Evolutionary conservation across 495 filamentous ascomycete species (phyloP), one percentile per base, ranked within the genome.

Genomic region (Aspergillus ellipticus): DNA sequence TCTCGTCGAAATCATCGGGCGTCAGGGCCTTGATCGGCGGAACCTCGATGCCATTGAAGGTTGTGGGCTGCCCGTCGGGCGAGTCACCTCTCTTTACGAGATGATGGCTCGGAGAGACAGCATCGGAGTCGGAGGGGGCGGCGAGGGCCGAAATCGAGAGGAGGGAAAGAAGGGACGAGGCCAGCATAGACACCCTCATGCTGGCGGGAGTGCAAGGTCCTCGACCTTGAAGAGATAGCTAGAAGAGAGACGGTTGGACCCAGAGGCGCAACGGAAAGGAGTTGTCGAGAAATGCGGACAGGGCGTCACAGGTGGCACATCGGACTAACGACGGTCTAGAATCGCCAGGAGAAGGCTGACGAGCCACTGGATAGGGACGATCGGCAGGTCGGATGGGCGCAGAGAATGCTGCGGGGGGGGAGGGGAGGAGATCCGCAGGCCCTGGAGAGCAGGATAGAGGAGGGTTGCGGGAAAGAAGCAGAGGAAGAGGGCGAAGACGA

Each of bases 1-100:
- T 70, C 51, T 81, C 74, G 15, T 84, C 76, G 41, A 89, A 79
- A 39, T 68, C 78, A 3, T 78, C 77, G 6, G 77, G 78, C 0
- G 73, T 79, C 43, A 90, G 65, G 66, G 88, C 82, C 59, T 80
- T 79, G 66, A 92, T 71, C 22, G 87, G 85, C 20, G 92, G 91
- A 11, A 96, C 90, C 56, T 81, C 77, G 35, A 89, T 75, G 47
- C 81, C 87, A 74, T 97, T 94, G 77, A 96, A 96, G 20, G 80
- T 78, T 16, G 89, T 92, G 42, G 66, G 51, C 16, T 53, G 54
- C 21, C 58, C 21, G 33, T 65, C 58, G 22, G 31, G 15, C n/a
- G 57, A 20, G 24, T 59, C 56, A 16, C 48, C 57, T 60, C 69
- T 66, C 52, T 73, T 73, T 15, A 65, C 59, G 9, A 73, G 54